These are phyloP conservation scores for Colletotrichum brevisporum DNA, from an alignment of 2,329 filamentous ascomycete genomes.

Conservation along the genomic window DNA sequence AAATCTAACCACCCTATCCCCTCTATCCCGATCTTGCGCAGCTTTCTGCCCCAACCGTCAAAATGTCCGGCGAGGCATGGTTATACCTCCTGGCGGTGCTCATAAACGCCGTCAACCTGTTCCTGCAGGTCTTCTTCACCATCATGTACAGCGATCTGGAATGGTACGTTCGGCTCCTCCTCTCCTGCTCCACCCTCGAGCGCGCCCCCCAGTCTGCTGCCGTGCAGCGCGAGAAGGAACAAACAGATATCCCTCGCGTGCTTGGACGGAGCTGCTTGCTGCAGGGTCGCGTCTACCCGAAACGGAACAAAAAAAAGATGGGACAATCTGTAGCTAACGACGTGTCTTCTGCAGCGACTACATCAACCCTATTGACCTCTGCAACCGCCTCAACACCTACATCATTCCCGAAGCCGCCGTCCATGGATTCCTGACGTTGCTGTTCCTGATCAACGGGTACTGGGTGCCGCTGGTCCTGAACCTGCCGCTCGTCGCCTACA, in stretches of 20 bases:
- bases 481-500: constrained; percentile 91
- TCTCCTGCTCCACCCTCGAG: background rate
- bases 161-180: constrained; percentile 77
- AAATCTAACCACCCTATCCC: constrained; percentile 11
- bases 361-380: constrained; percentile 99
- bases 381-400: constrained; percentile 99
- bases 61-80: constrained; percentile 98
- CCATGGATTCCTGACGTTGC: constrained; percentile 93
- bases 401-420: constrained; percentile 99
- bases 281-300: background rate
- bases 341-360: constrained; percentile 79
- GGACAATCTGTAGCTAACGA: constrained; percentile 46
- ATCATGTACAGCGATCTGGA: constrained; percentile 99
- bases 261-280: constrained; percentile 20
- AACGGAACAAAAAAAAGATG: background rate
- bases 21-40: constrained; percentile 28
- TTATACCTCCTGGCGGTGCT: constrained; percentile 97
- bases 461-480: constrained; percentile 96
- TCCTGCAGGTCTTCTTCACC: constrained; percentile 99
- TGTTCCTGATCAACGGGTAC: constrained; percentile 99
- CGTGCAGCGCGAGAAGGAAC: background rate
- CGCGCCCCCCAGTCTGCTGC: background rate
- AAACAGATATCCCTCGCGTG: background rate
- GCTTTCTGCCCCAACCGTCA: constrained; percentile 46
- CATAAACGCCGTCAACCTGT: constrained; percentile 99